A percentile compares a stretch with the other conserved stretches of the same genome.
These are phyloP conservation scores for Ogataea minuta DNA, from an alignment of 805 yeast species.

Conservation along the genomic window DNA sequence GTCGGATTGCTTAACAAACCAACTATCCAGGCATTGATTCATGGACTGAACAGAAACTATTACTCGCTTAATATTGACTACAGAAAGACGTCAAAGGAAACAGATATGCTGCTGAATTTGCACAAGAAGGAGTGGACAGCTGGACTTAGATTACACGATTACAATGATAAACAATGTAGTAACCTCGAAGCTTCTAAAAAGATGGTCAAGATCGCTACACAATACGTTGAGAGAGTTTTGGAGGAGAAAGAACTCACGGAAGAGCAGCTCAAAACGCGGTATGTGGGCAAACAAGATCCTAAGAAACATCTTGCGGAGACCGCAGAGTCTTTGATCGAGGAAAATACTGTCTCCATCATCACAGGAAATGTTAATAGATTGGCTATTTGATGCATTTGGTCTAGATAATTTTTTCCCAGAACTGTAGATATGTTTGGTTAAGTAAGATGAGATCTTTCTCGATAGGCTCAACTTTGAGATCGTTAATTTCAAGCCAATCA, in stretches of 20 bases:
- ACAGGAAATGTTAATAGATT: conserved; percentile 88
- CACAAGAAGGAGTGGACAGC: conserved; percentile 97
- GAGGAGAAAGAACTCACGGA: conserved; percentile 89
- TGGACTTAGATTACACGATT: conserved; percentile 78
- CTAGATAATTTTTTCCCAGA: conserved; percentile 49
- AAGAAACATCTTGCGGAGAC: conserved; percentile 93
- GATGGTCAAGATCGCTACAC: conserved; percentile 87
- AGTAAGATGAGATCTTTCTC: conserved; percentile 61
- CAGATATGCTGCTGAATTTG: conserved; percentile 87
- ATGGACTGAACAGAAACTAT: conserved; percentile 95
- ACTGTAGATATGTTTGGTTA: conserved; percentile 61
- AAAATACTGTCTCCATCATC: conserved; percentile 80
- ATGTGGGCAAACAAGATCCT: conserved; percentile 98
- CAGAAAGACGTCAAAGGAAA: conserved; percentile 87
- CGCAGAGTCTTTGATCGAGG: conserved; percentile 82
- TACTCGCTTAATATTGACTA: conserved; percentile 94
- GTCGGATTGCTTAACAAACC: conserved; percentile 95
- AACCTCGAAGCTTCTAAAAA: conserved; percentile 70
- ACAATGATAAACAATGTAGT: conserved; percentile 69
- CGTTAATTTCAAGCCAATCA: conserved; percentile 60
- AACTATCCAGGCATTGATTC: conserved; percentile 93
- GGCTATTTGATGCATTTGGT: conserved; percentile 62
- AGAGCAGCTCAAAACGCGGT: conserved; percentile 89
- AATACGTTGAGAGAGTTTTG: conserved; percentile 83
- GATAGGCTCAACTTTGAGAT: conserved; percentile 44